Conservation (phyloP, 1,139 yeast species). For the Hansenula sp. region DNA sequence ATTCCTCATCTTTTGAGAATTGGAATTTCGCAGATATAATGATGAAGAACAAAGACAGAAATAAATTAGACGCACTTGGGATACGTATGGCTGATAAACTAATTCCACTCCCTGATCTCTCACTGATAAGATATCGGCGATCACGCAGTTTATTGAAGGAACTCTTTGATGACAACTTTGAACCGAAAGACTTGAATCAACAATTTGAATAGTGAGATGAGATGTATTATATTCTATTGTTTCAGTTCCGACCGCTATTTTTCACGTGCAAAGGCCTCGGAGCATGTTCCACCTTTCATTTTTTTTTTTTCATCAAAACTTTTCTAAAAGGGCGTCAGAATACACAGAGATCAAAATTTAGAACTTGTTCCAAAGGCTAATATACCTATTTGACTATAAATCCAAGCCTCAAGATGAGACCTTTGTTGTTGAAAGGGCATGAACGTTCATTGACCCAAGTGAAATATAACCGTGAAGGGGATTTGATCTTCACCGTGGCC, state of each 20-base stretch:
- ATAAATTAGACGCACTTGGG: no score
- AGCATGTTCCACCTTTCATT: neutral
- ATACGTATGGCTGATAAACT: no score
- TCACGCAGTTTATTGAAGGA: no score
- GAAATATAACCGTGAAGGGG: conserved; percentile 93
- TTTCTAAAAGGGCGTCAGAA: neutral
- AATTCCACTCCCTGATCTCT: no score
- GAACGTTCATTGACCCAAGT: conserved; percentile 90
- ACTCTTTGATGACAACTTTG: no score
- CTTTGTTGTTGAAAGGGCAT: conserved; percentile 64
- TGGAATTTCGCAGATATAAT: no score
- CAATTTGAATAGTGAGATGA: no score
- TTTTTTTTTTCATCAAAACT: neutral
- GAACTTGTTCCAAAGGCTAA: neutral
- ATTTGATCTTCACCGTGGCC: conserved; percentile 85
- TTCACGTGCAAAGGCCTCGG: neutral
- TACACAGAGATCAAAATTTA: neutral
- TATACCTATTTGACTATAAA: neutral
- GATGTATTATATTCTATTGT: no score
- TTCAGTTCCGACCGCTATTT: neutral
- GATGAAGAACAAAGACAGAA: no score
- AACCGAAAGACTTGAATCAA: no score
- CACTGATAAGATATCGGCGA: no score
- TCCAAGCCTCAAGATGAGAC: conserved; percentile 39
- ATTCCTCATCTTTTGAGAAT: no score